These are phyloP conservation scores for Calendula officinalis DNA, from an alignment of 129 eudicot species.

Conservation along the genomic window DNA sequence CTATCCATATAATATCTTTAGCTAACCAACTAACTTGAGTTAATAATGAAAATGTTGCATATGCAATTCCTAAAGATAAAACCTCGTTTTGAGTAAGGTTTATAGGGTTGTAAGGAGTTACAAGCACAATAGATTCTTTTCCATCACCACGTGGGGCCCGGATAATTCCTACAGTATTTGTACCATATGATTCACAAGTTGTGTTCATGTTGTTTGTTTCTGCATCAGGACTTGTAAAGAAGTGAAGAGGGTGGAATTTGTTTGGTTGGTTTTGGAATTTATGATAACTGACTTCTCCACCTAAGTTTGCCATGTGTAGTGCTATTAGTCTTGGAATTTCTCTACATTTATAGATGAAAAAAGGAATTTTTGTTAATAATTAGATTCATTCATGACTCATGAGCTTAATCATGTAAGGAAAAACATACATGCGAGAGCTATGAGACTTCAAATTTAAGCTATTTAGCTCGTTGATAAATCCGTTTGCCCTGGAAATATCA, in stretches of 20 bases:
- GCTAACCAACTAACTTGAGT: conserved; percentile 88
- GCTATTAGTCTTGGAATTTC: conserved; percentile 67
- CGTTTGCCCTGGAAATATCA: conserved; percentile 57
- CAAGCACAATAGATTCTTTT: conserved; percentile 87
- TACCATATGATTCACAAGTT: conserved; percentile 53
- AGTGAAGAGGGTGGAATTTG: conserved; percentile 68
- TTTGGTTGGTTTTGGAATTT: conserved; percentile 57
- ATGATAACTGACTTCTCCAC: conserved; percentile 85
- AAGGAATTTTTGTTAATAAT: conserved; percentile 1
- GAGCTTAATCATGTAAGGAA: conserved; percentile 8
- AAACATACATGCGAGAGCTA: conserved; percentile 60
- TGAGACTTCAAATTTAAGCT: conserved; percentile 38
- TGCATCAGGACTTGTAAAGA: conserved; percentile 63
- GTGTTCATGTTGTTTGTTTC: conserved; percentile 41
- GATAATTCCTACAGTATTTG: conserved; percentile 75
- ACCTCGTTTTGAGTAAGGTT: conserved; percentile 55
- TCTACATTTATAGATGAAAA: conserved; percentile 43
- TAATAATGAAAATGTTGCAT: conserved; percentile 68
- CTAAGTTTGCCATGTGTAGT: conserved; percentile 52
- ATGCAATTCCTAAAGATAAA: conserved; percentile 73
- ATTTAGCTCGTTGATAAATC: conserved; percentile 53
- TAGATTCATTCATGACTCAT: neutral
- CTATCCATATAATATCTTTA: conserved; percentile 96
- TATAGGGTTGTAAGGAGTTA: conserved; percentile 83
- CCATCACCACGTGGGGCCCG: conserved; percentile 99